Evolutionary conservation across 2,329 filamentous ascomycete genomes (phyloP).

Genomic region (Graphilbum ipis-grandicollis): DNA sequence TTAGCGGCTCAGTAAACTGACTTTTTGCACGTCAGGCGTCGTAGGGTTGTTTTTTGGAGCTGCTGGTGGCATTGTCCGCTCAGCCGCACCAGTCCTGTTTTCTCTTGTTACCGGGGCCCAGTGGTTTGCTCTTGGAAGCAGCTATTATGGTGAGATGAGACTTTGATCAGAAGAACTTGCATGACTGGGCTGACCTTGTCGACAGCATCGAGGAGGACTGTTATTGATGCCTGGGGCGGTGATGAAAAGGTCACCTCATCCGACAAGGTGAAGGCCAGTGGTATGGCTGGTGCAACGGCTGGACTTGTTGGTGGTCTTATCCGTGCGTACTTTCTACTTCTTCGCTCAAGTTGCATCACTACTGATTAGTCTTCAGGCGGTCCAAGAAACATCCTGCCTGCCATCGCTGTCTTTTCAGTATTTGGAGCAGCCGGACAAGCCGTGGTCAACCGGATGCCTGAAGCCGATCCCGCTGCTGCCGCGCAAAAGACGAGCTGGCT

Average conservation of each 20-base stretch:
- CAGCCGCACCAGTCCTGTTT: slow-evolving; percentile 50
- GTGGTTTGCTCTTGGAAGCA: slow-evolving; percentile 63
- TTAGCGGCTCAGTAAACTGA: neutral
- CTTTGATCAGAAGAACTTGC: too few relatives aligned
- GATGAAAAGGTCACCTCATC: slow-evolving; percentile 33
- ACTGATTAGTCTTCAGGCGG: slow-evolving; percentile 23
- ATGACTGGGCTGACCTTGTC: too few relatives aligned
- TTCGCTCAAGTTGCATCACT: neutral
- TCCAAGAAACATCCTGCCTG: slow-evolving; percentile 33
- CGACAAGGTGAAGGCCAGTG: slow-evolving; percentile 50
- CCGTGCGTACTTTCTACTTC: slow-evolving; percentile 21
- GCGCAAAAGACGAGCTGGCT: slow-evolving; percentile 15
- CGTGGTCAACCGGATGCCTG: slow-evolving; percentile 9
- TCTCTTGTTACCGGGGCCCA: slow-evolving; percentile 57
- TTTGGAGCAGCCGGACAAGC: slow-evolving; percentile 17
- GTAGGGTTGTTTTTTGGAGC: slow-evolving; percentile 49
- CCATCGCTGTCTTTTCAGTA: slow-evolving; percentile 28
- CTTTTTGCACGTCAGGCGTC: slow-evolving; percentile 23
- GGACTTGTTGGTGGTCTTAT: slow-evolving; percentile 40
- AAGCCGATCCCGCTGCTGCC: neutral
- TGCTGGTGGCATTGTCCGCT: slow-evolving; percentile 53
- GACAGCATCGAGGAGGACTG: slow-evolving; percentile 29
- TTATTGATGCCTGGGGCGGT: slow-evolving; percentile 29
- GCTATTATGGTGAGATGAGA: slow-evolving; percentile 48
- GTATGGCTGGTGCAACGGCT: slow-evolving; percentile 52